Percentiles rank a stretch among this genome's conserved stretches.
Conservation (phyloP, 2,329 filamentous ascomycete genomes). For the Xylaria sp. region DNA sequence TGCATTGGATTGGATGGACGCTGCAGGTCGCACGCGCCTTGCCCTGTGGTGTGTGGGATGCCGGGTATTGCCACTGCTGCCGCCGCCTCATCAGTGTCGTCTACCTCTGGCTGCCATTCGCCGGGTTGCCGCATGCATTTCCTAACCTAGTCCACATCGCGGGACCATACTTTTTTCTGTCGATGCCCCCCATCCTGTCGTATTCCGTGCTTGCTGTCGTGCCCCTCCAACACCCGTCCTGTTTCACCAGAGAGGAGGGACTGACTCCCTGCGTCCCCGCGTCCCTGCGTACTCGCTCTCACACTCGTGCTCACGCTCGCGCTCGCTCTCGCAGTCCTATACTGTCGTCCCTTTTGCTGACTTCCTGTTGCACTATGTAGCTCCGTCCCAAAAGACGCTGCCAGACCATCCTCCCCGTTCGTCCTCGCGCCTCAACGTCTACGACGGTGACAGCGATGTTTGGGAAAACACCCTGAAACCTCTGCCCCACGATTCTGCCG, state of each 20-base stretch:
- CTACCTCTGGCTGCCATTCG: not conserved
- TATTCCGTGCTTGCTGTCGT: slow-evolving; percentile 26
- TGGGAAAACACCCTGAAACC: slow-evolving; percentile 66
- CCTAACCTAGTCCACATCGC: not conserved
- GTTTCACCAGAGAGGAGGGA: slow-evolving; percentile 50
- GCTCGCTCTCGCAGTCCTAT: slow-evolving; percentile 31
- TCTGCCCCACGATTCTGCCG: slow-evolving; percentile 54
- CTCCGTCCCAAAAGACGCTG: slow-evolving; percentile 67
- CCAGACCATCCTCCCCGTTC: slow-evolving; percentile 65
- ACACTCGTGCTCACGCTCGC: slow-evolving; percentile 24
- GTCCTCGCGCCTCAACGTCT: slow-evolving; percentile 61
- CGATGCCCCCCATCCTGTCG: slow-evolving; percentile 23
- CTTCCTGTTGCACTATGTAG: slow-evolving; percentile 52
- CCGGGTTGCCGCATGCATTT: not conserved
- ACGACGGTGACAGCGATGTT: slow-evolving; percentile 60
- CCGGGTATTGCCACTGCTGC: not conserved
- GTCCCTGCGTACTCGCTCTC: slow-evolving; percentile 4
- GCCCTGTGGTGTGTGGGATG: slow-evolving; percentile 5
- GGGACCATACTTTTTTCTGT: not conserved
- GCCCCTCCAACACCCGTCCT: slow-evolving; percentile 25
- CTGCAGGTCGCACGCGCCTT: slow-evolving; percentile 4
- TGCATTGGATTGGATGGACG: not conserved
- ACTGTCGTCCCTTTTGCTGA: slow-evolving; percentile 43
- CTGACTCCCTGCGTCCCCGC: slow-evolving; percentile 30
- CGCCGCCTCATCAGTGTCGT: not conserved